Percentiles rank a stretch among this genome's conserved stretches.
These are phyloP conservation scores for Domatiomyces globalis DNA, from an alignment of 2,329 filamentous ascomycete species.

Conservation along the genomic window DNA sequence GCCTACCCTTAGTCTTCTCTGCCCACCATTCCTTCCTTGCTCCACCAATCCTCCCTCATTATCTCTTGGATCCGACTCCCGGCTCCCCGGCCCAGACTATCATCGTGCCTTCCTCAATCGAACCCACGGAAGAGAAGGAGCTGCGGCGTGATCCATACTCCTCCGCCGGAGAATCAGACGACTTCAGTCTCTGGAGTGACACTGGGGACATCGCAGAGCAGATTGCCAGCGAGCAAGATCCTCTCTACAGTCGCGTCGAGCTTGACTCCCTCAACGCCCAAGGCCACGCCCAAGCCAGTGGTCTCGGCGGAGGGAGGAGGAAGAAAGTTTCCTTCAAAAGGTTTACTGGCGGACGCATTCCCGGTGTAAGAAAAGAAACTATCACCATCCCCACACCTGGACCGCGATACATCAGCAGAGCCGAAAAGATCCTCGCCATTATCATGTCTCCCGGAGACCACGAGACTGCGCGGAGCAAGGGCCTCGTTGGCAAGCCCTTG, in stretches of 20 bases:
- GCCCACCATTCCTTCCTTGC: slow-evolving; percentile 41
- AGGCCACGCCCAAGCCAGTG: slow-evolving; percentile 25
- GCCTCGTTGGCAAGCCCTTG: slow-evolving; percentile 88
- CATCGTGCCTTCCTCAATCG: slow-evolving; percentile 28
- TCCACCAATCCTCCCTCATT: slow-evolving; percentile 62
- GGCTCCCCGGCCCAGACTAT: too few relatives aligned
- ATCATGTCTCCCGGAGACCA: slow-evolving; percentile 72
- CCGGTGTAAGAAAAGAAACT: slow-evolving; percentile 50
- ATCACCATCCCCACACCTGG: slow-evolving; percentile 64
- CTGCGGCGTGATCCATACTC: slow-evolving; percentile 38
- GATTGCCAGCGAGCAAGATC: slow-evolving; percentile 68
- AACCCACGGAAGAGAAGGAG: slow-evolving; percentile 32
- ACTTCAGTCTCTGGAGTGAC: slow-evolving; percentile 79
- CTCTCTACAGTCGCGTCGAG: slow-evolving; percentile 48
- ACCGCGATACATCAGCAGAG: slow-evolving; percentile 48
- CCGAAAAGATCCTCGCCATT: slow-evolving; percentile 57
- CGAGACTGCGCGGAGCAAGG: slow-evolving; percentile 59
- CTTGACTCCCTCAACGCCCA: slow-evolving; percentile 37
- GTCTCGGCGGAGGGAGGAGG: slow-evolving; percentile 19
- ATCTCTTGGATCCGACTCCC: slow-evolving; percentile 24
- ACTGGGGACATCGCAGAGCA: slow-evolving; percentile 92
- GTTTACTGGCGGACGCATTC: slow-evolving; percentile 27
- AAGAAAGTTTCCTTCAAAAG: slow-evolving; percentile 17
- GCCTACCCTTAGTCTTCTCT: neutral
- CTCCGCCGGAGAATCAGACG: slow-evolving; percentile 40